Percentiles rank a stretch among this genome's conserved stretches.
Evolutionary conservation across 176 grass and related monocot species (phyloP).

Genomic region (barley (Hordeum vulgare)): DNA sequence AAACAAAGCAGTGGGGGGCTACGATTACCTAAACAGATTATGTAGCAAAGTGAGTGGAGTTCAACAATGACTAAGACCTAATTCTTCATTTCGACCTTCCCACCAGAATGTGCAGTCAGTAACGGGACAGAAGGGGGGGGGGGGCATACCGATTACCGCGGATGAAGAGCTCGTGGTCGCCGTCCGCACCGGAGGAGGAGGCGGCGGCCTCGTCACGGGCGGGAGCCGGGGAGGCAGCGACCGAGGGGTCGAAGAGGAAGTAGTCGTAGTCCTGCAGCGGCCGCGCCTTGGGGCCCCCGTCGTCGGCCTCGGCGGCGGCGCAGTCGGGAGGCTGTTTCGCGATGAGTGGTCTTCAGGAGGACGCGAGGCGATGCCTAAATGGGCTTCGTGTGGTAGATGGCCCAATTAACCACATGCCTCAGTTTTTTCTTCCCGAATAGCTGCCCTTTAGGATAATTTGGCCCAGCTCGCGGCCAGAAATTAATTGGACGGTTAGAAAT

Average conservation of each 20-base stretch:
- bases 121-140: background rate
- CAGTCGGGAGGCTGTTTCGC: too few species aligned
- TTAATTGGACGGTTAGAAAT: too few species aligned
- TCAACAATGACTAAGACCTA: background rate
- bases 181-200: constrained; percentile 32
- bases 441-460: too few species aligned
- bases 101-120: background rate
- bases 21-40: background rate
- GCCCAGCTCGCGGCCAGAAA: too few species aligned
- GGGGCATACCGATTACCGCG: constrained; percentile 64
- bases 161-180: constrained; percentile 96
- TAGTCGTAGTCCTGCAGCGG: constrained; percentile 57
- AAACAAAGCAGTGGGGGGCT: background rate
- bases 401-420: too few species aligned
- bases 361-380: too few species aligned
- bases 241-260: constrained; percentile 54
- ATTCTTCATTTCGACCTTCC: background rate
- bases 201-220: constrained; percentile 16
- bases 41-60: background rate
- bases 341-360: too few species aligned
- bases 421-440: too few species aligned
- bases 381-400: too few species aligned
- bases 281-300: background rate
- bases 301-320: too few species aligned
- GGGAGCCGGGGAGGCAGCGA: too few species aligned